Percentiles rank a stretch among this genome's conserved stretches.
These are phyloP conservation scores for Cryptomeria japonica DNA, from an alignment of 75 land plant species.

Conservation along the genomic window DNA sequence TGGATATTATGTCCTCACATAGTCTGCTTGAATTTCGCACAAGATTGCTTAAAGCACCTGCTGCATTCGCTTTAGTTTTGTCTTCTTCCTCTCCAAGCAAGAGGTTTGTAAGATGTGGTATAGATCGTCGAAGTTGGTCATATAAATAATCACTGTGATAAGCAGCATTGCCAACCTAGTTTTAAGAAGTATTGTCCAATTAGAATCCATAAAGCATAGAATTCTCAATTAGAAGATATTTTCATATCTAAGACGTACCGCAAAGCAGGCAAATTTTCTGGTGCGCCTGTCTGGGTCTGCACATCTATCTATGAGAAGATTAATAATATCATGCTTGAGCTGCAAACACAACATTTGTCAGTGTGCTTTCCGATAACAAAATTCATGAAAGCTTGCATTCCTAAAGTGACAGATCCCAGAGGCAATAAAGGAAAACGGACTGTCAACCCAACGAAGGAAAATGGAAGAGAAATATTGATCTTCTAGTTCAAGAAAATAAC, in stretches of 20 bases:
- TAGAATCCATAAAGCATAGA: background rate
- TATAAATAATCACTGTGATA: conserved; percentile 88
- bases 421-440: background rate
- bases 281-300: conserved; percentile 92
- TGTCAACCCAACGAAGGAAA: background rate
- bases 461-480: conserved; percentile 1
- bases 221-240: background rate
- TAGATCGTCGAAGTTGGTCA: conserved; percentile 74
- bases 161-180: conserved; percentile 99
- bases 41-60: conserved; percentile 98
- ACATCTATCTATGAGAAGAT: conserved; percentile 89
- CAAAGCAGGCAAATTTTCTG: conserved; percentile 98
- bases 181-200: background rate
- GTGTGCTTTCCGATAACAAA: background rate
- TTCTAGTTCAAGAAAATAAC: conserved; percentile 14
- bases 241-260: conserved; percentile 44
- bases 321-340: conserved; percentile 74
- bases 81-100: conserved; percentile 91
- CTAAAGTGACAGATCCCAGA: background rate
- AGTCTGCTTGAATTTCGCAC: conserved; percentile 89
- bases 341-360: conserved; percentile 21
- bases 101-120: conserved; percentile 80
- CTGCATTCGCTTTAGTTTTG: conserved; percentile 97
- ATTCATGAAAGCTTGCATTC: conserved; percentile 1
- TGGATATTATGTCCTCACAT: conserved; percentile 84